phyloP scores from a whole-genome alignment of 164 flowering plant genomes.

The Vitis rotundifolia region DNA sequence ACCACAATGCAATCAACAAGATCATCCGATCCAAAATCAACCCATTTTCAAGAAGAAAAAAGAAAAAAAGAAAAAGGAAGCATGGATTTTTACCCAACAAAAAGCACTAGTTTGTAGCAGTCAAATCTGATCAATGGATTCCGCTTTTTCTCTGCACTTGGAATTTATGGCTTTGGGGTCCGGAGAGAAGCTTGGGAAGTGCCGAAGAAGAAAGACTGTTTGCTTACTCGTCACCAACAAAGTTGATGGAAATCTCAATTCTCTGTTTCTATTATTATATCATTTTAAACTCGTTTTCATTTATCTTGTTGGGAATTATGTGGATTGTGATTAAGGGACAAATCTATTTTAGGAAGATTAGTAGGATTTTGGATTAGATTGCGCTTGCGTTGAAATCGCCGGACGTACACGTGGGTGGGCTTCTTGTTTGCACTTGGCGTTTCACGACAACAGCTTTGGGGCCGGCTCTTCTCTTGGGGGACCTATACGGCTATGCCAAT shows the following conservation, averaged over 20 bases:
- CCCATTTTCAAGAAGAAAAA: no score
- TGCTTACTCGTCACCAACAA: constrained; percentile 11
- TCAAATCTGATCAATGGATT: no score
- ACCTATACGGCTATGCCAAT: no score
- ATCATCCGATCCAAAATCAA: no score
- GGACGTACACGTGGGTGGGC: constrained; percentile 13
- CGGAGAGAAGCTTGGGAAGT: constrained; percentile 19
- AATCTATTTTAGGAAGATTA: neutral
- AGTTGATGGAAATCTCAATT: constrained; percentile 20
- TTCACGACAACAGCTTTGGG: neutral
- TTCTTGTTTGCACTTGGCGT: neutral
- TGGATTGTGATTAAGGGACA: neutral
- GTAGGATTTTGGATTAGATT: constrained; percentile 29
- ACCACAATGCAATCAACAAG: no score
- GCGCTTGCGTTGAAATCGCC: constrained; percentile 14
- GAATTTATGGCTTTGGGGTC: neutral
- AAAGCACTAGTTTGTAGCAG: no score
- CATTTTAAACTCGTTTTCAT: neutral
- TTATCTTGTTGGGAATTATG: neutral
- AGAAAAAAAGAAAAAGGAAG: no score
- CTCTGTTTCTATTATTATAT: neutral
- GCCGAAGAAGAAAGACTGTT: constrained; percentile 3
- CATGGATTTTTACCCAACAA: no score
- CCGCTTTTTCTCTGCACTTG: neutral
- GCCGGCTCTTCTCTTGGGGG: no score